phyloP scores from a whole-genome alignment of 2,329 filamentous ascomycete species.

The Juglanconis sp. region DNA sequence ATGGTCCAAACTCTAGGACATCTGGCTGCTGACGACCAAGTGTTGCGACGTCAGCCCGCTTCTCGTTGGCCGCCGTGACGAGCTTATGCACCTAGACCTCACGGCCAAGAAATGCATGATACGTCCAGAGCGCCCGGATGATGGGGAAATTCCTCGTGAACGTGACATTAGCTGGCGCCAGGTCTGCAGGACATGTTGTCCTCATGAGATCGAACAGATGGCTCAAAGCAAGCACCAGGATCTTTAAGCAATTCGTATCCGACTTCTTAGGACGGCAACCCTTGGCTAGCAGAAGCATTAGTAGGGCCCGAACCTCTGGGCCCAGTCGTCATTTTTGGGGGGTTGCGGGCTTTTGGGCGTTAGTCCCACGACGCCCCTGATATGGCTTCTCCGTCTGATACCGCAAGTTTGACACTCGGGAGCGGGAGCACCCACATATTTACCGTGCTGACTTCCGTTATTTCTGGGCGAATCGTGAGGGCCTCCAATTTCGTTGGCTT shows the following conservation, averaged over 20 bases:
- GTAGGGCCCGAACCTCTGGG: slow-evolving; percentile 2
- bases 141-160: neutral
- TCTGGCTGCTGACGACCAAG: neutral
- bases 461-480: neutral
- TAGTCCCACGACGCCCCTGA: neutral
- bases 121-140: neutral
- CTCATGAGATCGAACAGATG: neutral
- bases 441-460: slow-evolving; percentile 5
- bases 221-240: slow-evolving; percentile 7
- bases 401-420: slow-evolving; percentile 2
- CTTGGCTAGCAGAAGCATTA: neutral
- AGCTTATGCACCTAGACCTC: neutral
- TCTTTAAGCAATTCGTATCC: neutral
- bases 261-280: neutral
- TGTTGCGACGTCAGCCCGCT: neutral
- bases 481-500: neutral
- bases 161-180: neutral
- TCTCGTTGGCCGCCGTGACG: neutral
- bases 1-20: neutral
- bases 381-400: neutral
- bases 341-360: no score
- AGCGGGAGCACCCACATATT: slow-evolving; percentile 15
- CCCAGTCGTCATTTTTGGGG: neutral
- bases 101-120: neutral
- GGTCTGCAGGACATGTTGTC: neutral